These are phyloP conservation scores for Capsicum baccatum DNA, from an alignment of 257 asterid genomes.

Conservation along the genomic window DNA sequence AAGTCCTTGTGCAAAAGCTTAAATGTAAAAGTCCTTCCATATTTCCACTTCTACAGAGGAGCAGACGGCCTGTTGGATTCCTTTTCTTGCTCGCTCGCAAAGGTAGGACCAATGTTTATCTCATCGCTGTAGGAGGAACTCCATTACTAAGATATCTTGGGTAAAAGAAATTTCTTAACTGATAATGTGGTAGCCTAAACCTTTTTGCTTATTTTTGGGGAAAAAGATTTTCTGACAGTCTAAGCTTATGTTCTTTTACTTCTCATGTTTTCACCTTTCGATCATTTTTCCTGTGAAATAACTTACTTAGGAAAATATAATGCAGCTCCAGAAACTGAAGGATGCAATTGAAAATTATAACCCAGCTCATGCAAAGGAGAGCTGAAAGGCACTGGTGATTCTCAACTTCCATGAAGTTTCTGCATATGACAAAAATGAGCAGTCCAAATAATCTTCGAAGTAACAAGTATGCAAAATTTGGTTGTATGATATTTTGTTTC, in stretches of 20 bases:
- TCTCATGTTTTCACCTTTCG: constrained; percentile 9
- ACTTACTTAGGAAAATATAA: constrained; percentile 18
- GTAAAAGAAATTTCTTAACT: constrained; percentile 6
- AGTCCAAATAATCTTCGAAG: constrained; percentile 14
- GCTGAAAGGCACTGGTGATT: constrained; percentile 37
- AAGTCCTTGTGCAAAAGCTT: constrained; percentile 75
- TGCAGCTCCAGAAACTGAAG: constrained; percentile 72
- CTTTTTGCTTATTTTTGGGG: background rate
- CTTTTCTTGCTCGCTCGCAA: constrained; percentile 81
- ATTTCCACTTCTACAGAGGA: constrained; percentile 75
- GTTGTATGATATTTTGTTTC: constrained; percentile 19
- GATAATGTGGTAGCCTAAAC: background rate
- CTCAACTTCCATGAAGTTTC: constrained; percentile 35
- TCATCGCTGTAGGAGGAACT: background rate
- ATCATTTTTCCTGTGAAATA: constrained; percentile 9
- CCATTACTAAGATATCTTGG: constrained; percentile 20
- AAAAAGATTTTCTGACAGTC: background rate
- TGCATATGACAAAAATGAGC: constrained; percentile 33
- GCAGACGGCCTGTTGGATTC: constrained; percentile 70
- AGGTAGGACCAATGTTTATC: constrained; percentile 45
- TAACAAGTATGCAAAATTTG: background rate
- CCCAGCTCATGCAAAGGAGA: constrained; percentile 33
- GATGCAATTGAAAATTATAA: constrained; percentile 60
- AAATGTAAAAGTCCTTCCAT: constrained; percentile 79
- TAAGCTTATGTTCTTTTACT: background rate